Percentiles rank a stretch among this genome's conserved stretches.
Conservation (phyloP, 1,284 basidiomycete species). For the Austroboletus novae-zelandiae region DNA sequence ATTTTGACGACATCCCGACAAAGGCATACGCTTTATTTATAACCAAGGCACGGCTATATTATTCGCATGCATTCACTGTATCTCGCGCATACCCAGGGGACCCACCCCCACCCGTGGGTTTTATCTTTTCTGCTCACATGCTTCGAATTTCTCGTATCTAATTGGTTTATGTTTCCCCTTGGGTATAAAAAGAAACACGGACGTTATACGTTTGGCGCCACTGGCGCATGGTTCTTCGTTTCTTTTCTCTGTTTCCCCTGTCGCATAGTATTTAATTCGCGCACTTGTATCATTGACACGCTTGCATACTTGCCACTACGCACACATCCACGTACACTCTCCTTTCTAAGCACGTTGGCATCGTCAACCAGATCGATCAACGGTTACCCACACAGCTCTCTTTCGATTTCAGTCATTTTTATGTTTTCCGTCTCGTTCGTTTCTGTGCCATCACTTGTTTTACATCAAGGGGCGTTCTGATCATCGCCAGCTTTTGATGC, state of each 20-base stretch:
- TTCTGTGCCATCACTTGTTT: background rate
- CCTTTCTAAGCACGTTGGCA: slow-evolving; percentile 6
- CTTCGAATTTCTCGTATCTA: slow-evolving; percentile 7
- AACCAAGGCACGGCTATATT: slow-evolving; percentile 15
- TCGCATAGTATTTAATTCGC: slow-evolving; percentile 31
- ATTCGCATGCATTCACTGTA: slow-evolving; percentile 14
- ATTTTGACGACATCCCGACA: slow-evolving; percentile 20
- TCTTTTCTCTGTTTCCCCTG: slow-evolving; percentile 4
- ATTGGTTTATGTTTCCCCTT: background rate
- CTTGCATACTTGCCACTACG: slow-evolving; percentile 1
- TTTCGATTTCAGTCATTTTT: background rate
- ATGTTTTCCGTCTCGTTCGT: background rate
- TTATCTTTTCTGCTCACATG: slow-evolving; percentile 7
- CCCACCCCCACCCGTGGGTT: background rate
- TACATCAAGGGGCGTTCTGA: background rate
- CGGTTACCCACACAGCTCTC: background rate
- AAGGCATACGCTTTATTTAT: slow-evolving; percentile 29
- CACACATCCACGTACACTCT: slow-evolving; percentile 6
- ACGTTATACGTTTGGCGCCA: slow-evolving; percentile 16
- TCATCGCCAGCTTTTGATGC: background rate
- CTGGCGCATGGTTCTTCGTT: background rate
- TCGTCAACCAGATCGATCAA: slow-evolving; percentile 5
- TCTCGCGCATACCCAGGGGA: slow-evolving; percentile 2
- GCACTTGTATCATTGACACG: slow-evolving; percentile 25
- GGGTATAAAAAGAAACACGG: slow-evolving; percentile 8